Base-by-base conservation (phyloP, 352 stramenopile species). In the Pythium brachiatum region DNA sequence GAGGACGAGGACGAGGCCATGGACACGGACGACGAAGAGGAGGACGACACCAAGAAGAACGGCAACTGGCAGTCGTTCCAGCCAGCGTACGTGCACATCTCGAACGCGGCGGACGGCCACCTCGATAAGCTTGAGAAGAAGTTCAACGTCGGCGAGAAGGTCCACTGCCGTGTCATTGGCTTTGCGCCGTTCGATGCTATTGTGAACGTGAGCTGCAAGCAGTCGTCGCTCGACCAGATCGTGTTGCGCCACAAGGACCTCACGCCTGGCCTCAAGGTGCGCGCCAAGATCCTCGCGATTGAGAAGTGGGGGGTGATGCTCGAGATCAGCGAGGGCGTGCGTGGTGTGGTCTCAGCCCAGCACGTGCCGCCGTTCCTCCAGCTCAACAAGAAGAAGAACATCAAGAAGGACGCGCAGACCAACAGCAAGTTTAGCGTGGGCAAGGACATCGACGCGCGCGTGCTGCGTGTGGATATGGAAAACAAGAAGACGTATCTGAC, bases 401-500 rank as follows among this genome's bases (percentile, higher is more conserved):
- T 62, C 50, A 85, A 83, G 55, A 88, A 83, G 66, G 80, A 83
- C 59, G 80, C 83, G 54, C 68, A 60, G 15, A 84, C 84, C 58
- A 76, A 74, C 62, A 88, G 66, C 60, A 92, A 93, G 69, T 97
- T 85, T 71, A 81, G 86, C 53, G 72, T 90, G 11, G 88, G 88
- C 54, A 90, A 94, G 66, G 65, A 64, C 11, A 75, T 90, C n/a
- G 81, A 76, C 7, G 86, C 78, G n/a, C 86, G 89, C 21, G 89
- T 97, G 52, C 71, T 96, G 41, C 76, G 87, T 21, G 80, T 95
- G 12, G 86, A 96, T 32, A 32, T 96, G 9, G 95, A 93, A 13
- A 73, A 84, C 20, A 98, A 98, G 74, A 98, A 98, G 78, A 94
- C 84, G 18, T 88, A 84, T 32, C 55, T 99, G 58, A 96, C 92